These are phyloP conservation scores for Phalaenopsis hybrid DNA, from an alignment of 116 monocot species.

Conservation along the genomic window DNA sequence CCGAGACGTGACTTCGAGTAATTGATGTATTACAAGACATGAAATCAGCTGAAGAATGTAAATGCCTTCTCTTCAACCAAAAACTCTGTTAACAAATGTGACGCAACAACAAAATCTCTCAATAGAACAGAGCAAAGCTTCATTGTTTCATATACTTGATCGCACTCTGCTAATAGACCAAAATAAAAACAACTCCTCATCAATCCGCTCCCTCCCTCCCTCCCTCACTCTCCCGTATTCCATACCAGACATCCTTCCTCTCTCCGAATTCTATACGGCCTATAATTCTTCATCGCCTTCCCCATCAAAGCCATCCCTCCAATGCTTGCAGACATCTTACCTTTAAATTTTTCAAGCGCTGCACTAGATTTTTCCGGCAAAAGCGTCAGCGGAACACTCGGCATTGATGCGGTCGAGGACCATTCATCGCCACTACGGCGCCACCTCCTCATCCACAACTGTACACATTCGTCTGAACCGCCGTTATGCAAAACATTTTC, in stretches of 20 bases:
- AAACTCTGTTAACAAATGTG: too few species aligned
- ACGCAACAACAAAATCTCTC: too few species aligned
- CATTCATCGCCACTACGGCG: background rate
- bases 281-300: background rate
- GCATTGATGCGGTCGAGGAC: background rate
- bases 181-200: too few species aligned
- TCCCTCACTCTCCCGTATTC: background rate
- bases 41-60: too few species aligned
- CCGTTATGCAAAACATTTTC: background rate
- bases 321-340: background rate
- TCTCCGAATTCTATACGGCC: background rate
- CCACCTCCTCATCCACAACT: background rate
- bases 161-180: too few species aligned
- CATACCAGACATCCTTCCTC: conserved; percentile 1
- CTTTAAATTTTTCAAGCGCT: background rate
- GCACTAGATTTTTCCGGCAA: background rate
- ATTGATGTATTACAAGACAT: too few species aligned
- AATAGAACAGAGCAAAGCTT: too few species aligned
- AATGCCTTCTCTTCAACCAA: too few species aligned
- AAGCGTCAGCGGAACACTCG: background rate
- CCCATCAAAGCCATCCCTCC: conserved; percentile 4
- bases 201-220: background rate
- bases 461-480: background rate
- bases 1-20: too few species aligned
- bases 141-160: too few species aligned